Evolutionary conservation across 345 rosid genomes (phyloP).

Genomic region (Salix viminalis): DNA sequence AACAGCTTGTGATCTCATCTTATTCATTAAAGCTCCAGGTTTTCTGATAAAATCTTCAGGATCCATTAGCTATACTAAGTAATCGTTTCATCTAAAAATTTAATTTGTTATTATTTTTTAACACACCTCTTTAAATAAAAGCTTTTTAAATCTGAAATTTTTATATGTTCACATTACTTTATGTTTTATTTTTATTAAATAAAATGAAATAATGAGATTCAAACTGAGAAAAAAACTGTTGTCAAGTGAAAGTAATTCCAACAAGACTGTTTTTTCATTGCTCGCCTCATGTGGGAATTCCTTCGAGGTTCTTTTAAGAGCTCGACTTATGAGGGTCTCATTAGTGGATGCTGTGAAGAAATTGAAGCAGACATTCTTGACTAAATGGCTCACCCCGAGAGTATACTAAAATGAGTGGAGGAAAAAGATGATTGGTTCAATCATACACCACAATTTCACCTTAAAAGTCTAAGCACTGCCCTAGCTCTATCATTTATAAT

Average conservation of each 20-base stretch:
- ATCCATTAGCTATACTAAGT: slow-evolving; percentile 45
- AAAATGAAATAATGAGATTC: too few species aligned
- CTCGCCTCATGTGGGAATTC: not conserved
- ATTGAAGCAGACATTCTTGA: not conserved
- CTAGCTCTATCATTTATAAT: too few species aligned
- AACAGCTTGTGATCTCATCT: slow-evolving; percentile 52
- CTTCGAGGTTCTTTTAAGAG: not conserved
- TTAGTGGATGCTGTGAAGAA: not conserved
- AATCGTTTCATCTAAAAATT: too few species aligned
- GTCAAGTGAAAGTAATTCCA: too few species aligned
- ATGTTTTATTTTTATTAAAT: too few species aligned
- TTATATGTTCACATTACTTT: too few species aligned
- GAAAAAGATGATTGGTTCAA: not conserved
- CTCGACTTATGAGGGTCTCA: not conserved
- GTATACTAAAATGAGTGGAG: not conserved
- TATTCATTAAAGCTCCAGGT: slow-evolving; percentile 44
- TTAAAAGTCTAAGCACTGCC: too few species aligned
- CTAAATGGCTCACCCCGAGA: not conserved
- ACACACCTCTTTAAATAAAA: rapidly evolving
- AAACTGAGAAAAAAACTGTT: too few species aligned
- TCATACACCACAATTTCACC: too few species aligned
- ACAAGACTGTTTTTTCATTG: not conserved
- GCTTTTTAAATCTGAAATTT: too few species aligned
- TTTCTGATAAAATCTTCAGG: slow-evolving; percentile 43
- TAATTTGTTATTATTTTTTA: too few species aligned